phyloP scores from a whole-genome alignment of 352 stramenopile genomes.

The Globisporangium camurandrum region DNA sequence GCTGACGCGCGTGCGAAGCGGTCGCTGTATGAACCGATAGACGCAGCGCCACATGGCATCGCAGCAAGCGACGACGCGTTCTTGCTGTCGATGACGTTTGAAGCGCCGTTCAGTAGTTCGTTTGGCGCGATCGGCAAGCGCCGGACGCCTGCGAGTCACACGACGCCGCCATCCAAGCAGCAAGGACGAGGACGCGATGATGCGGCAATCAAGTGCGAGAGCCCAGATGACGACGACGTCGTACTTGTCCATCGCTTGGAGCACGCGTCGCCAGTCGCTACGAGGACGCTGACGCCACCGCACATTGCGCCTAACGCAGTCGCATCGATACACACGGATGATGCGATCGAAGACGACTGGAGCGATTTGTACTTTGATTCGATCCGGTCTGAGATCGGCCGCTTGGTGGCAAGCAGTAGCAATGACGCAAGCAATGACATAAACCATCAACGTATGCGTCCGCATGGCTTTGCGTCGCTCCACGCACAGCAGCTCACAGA shows the following conservation, averaged over 20 bases:
- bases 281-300: neutral
- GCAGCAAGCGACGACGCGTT: neutral
- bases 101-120: conserved; percentile 8
- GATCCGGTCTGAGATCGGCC: conserved; percentile 16
- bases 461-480: neutral
- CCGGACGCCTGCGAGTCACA: neutral
- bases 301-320: neutral
- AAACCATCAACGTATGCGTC: neutral
- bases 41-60: no score
- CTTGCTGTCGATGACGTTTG: conserved; percentile 11
- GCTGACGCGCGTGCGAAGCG: conserved; percentile 9
- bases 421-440: neutral
- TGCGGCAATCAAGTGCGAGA: no score
- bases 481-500: neutral
- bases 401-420: conserved; percentile 5
- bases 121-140: conserved; percentile 13
- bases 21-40: neutral
- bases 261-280: neutral
- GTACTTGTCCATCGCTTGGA: conserved; percentile 9
- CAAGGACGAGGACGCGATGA: no score
- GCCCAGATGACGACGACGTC: conserved; percentile 1
- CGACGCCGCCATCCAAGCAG: neutral
- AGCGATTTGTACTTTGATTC: conserved; percentile 18
- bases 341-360: conserved; percentile 12
- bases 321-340: neutral